These are phyloP conservation scores for Acer negundo DNA, from an alignment of 345 rosid genomes.

Conservation along the genomic window DNA sequence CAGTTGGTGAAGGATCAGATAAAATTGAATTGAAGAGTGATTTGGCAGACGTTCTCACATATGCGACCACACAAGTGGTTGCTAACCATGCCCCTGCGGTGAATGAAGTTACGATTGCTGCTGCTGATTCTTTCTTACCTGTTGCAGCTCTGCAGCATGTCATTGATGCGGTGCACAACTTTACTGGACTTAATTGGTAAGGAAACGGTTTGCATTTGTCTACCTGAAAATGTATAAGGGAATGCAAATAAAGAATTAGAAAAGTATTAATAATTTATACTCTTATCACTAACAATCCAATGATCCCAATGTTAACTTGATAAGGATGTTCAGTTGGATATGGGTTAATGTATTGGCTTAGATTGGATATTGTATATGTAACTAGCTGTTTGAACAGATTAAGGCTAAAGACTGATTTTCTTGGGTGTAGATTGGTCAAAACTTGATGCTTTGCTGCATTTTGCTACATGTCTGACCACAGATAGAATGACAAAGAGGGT, in stretches of 20 bases:
- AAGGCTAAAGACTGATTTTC: not conserved
- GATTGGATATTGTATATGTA: not conserved
- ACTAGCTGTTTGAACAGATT: not conserved
- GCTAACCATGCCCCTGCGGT: slow-evolving; percentile 40
- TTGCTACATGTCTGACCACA: not conserved
- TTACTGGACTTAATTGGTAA: slow-evolving; percentile 51
- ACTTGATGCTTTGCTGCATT: not conserved
- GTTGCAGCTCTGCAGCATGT: slow-evolving; percentile 50
- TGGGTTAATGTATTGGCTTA: no score
- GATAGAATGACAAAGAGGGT: not conserved
- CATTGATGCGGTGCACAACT: slow-evolving; percentile 42
- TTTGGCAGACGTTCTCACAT: slow-evolving; percentile 37
- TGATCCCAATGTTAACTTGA: not conserved
- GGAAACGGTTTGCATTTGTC: not conserved
- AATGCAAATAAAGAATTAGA: not conserved
- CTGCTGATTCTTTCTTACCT: slow-evolving; percentile 57
- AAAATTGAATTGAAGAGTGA: slow-evolving; percentile 42
- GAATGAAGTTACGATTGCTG: slow-evolving; percentile 57
- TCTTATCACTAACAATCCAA: not conserved
- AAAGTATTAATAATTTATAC: not conserved
- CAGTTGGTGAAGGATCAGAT: slow-evolving; percentile 31
- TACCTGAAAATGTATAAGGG: not conserved
- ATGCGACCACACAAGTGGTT: slow-evolving; percentile 34
- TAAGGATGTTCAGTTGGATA: no score
- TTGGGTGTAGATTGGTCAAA: not conserved